These are phyloP conservation scores for Strobilomyces dryophilus DNA, from an alignment of 768 basidiomycete genomes.

Conservation along the genomic window DNA sequence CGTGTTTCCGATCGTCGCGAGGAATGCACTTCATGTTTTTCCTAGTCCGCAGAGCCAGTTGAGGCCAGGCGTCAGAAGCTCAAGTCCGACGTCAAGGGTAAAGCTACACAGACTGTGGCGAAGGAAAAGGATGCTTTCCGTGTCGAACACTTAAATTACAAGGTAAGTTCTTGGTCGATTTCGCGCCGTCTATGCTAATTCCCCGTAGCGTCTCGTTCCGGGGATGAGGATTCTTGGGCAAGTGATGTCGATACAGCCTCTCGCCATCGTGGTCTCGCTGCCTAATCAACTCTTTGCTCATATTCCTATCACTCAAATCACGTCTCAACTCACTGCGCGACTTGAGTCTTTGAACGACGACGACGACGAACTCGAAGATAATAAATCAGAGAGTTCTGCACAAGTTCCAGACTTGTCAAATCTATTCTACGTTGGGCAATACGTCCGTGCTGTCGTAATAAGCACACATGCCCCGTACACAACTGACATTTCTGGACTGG, in stretches of 20 bases:
- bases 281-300: slow-evolving; percentile 94
- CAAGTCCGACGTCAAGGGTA: slow-evolving; percentile 40
- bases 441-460: slow-evolving; percentile 73
- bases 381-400: slow-evolving; percentile 31
- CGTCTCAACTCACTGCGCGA: slow-evolving; percentile 66
- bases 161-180: slow-evolving; percentile 42
- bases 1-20: slow-evolving; percentile 13
- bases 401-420: slow-evolving; percentile 65
- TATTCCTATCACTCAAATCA: slow-evolving; percentile 91
- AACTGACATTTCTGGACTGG: slow-evolving; percentile 51
- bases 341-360: slow-evolving; percentile 62
- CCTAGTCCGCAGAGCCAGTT: slow-evolving; percentile 40
- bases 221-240: slow-evolving; percentile 91
- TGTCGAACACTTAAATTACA: slow-evolving; percentile 92
- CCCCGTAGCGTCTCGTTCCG: slow-evolving; percentile 59
- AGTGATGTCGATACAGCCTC: slow-evolving; percentile 79
- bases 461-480: slow-evolving; percentile 65
- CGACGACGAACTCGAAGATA: slow-evolving; percentile 42
- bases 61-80: slow-evolving; percentile 42
- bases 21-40: slow-evolving; percentile 8
- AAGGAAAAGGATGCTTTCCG: slow-evolving; percentile 49
- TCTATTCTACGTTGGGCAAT: slow-evolving; percentile 83
- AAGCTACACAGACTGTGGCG: slow-evolving; percentile 30
- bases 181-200: slow-evolving; percentile 7
- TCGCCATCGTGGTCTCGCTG: slow-evolving; percentile 89